Conservation (phyloP, 495 filamentous ascomycete genomes). For the Hyphodiscus hymeniophilus region DNA sequence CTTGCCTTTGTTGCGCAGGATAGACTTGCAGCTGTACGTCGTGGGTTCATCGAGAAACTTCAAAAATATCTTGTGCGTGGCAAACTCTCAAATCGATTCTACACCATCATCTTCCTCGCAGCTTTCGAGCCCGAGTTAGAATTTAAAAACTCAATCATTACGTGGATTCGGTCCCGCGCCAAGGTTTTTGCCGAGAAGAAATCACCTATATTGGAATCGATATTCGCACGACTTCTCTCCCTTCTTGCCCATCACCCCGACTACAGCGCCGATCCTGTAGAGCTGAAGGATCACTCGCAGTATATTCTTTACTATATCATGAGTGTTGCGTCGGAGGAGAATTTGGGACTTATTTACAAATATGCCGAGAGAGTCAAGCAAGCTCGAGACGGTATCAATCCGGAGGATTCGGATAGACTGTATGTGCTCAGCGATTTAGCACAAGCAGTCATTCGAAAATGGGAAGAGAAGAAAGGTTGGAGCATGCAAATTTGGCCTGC, state of each 20-base stretch:
- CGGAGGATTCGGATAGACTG: conserved; percentile 52
- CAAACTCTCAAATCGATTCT: conserved; percentile 69
- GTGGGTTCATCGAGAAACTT: conserved; percentile 69
- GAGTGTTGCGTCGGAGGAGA: conserved; percentile 74
- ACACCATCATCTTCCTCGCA: conserved; percentile 77
- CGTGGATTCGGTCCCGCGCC: conserved; percentile 80
- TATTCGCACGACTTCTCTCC: conserved; percentile 79
- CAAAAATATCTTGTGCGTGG: conserved; percentile 73
- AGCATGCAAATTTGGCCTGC: conserved; percentile 71
- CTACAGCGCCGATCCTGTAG: conserved; percentile 58
- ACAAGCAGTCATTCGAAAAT: conserved; percentile 72
- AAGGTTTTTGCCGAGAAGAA: conserved; percentile 41
- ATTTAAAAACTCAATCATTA: conserved; percentile 65
- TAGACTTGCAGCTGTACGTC: conserved; percentile 59
- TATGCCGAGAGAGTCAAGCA: conserved; percentile 90
- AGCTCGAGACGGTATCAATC: conserved; percentile 67
- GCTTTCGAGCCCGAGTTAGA: conserved; percentile 73
- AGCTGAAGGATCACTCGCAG: conserved; percentile 68
- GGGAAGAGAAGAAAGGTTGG: conserved; percentile 70
- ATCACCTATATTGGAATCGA: conserved; percentile 65
- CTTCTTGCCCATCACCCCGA: conserved; percentile 93
- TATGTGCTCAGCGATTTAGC: conserved; percentile 87
- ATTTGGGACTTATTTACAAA: conserved; percentile 83
- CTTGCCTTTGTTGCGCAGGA: conserved; percentile 79
- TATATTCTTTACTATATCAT: conserved; percentile 88